Evolutionary conservation across 306 rosid genomes (phyloP).

Genomic region (Rosa lucieae): DNA sequence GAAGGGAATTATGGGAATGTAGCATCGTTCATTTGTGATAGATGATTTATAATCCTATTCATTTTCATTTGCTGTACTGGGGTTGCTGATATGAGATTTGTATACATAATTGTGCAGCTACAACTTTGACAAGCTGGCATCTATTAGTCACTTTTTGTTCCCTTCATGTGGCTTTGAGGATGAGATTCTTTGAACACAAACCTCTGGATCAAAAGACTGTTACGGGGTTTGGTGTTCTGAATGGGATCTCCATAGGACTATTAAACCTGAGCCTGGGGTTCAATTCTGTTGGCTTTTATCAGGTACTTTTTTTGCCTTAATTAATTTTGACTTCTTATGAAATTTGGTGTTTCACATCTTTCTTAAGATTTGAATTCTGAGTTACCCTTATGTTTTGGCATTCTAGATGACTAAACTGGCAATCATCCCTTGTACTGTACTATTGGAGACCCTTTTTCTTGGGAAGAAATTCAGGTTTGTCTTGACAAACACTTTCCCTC

Average conservation of each 20-base stretch:
- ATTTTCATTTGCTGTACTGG: not conserved
- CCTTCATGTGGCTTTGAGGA: constrained; percentile 76
- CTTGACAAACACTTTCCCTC: constrained; percentile 11
- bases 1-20: not conserved
- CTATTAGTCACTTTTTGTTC: constrained; percentile 97
- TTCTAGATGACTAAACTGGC: constrained; percentile 97
- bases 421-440: constrained; percentile 95
- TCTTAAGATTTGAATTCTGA: constrained; percentile 23
- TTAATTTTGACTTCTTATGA: constrained; percentile 13
- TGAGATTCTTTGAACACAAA: constrained; percentile 94
- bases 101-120: constrained; percentile 55
- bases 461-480: constrained; percentile 87
- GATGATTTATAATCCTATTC: not conserved
- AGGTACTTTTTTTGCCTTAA: constrained; percentile 46
- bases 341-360: constrained; percentile 15
- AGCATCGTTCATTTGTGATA: not conserved
- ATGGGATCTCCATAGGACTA: constrained; percentile 98
- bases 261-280: constrained; percentile 95
- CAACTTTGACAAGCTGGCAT: constrained; percentile 99
- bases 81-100: constrained; percentile 2
- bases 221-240: constrained; percentile 89
- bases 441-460: constrained; percentile 92
- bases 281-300: constrained; percentile 98
- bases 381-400: constrained; percentile 25
- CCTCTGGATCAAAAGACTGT: constrained; percentile 80